phyloP scores from a whole-genome alignment of 345 rosid genomes.

The Orychophragmus violaceus region DNA sequence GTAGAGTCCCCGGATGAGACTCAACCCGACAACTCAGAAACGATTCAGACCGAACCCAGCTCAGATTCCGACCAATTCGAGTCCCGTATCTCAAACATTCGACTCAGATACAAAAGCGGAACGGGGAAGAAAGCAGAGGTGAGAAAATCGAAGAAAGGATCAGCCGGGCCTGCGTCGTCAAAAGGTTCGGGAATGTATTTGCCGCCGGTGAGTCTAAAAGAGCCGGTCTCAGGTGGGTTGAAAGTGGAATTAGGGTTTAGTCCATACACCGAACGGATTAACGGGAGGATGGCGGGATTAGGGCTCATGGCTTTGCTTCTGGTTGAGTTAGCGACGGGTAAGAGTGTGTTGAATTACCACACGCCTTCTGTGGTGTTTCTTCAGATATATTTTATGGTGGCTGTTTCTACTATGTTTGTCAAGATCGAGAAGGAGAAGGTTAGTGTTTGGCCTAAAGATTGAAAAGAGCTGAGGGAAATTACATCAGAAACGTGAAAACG shows the following conservation, averaged over 20 bases:
- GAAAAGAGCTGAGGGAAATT: not conserved
- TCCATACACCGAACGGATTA: slow-evolving; percentile 59
- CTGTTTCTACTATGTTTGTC: slow-evolving; percentile 51
- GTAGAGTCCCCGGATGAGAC: slow-evolving; percentile 34
- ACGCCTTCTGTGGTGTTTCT: slow-evolving; percentile 61
- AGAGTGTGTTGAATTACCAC: slow-evolving; percentile 69
- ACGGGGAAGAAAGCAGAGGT: slow-evolving; percentile 78
- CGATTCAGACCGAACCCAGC: slow-evolving; percentile 26
- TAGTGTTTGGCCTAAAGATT: slow-evolving; percentile 62
- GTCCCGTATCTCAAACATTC: slow-evolving; percentile 54
- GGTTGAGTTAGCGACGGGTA: slow-evolving; percentile 87
- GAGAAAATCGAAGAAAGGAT: slow-evolving; percentile 59
- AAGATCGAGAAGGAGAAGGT: slow-evolving; percentile 74
- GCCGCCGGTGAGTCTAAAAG: slow-evolving; percentile 69
- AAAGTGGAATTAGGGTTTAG: slow-evolving; percentile 81
- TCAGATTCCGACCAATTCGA: slow-evolving; percentile 50
- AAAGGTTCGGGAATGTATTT: slow-evolving; percentile 43
- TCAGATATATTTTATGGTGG: slow-evolving; percentile 68
- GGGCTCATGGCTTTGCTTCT: slow-evolving; percentile 65
- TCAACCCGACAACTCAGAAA: slow-evolving; percentile 30
- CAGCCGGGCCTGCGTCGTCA: slow-evolving; percentile 21
- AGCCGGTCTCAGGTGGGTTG: slow-evolving; percentile 54
- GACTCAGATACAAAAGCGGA: slow-evolving; percentile 61
- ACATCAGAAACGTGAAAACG: not conserved
- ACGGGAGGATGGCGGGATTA: slow-evolving; percentile 66